A percentile compares a stretch with the other conserved stretches of the same genome.
Evolutionary conservation across 176 grass and related monocot genomes (phyloP).

Genomic region (Saccharum spontaneum): DNA sequence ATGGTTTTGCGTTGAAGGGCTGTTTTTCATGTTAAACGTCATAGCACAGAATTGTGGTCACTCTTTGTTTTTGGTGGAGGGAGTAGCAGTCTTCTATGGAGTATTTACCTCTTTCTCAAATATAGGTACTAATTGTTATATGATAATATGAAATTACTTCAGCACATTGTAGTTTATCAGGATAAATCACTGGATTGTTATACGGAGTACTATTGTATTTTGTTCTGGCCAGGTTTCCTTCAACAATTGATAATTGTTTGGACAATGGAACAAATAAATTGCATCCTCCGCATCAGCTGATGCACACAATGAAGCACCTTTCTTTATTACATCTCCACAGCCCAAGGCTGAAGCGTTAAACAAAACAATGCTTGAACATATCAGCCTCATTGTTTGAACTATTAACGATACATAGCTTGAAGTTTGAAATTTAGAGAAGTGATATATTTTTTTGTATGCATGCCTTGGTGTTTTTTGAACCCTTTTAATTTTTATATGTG

Average conservation of each 20-base stretch:
- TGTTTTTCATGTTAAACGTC: neutral
- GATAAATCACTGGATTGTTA: neutral
- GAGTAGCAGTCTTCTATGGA: neutral
- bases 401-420: neutral
- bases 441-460: constrained; percentile 5
- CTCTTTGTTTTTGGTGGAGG: neutral
- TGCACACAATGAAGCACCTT: neutral
- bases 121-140: neutral
- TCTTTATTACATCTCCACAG: neutral
- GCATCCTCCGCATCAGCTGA: neutral
- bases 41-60: neutral
- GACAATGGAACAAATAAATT: neutral
- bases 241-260: constrained; percentile 5
- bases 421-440: neutral
- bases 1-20: neutral
- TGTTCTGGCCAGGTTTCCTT: constrained; percentile 9
- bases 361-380: neutral
- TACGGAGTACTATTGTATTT: neutral
- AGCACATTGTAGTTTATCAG: neutral
- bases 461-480: constrained; percentile 22
- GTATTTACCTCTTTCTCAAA: constrained; percentile 15
- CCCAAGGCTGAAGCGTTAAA: neutral
- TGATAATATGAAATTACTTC: neutral
- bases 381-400: neutral
- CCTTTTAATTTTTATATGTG: constrained; percentile 16